Percentiles rank a stretch among this genome's conserved stretches.
Conservation (phyloP, 306 rosid genomes). For the Prunus padus region DNA sequence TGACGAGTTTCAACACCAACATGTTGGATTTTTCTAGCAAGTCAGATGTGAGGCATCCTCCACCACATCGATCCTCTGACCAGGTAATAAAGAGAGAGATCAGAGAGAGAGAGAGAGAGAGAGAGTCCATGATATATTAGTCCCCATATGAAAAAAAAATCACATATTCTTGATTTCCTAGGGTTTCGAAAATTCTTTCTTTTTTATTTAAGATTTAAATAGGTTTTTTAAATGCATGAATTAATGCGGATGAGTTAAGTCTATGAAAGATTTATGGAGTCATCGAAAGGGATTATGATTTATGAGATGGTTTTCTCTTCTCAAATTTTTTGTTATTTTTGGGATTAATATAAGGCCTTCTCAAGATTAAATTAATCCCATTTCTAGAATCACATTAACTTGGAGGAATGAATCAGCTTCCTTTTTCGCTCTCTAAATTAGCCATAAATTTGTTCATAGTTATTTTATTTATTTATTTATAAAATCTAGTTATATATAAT, state of each 20-base stretch:
- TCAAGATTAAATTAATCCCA: neutral
- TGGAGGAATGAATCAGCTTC: constrained; percentile 5
- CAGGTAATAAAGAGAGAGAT: constrained; percentile 41
- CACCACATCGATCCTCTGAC: constrained; percentile 69
- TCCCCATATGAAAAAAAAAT: neutral
- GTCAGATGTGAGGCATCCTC: constrained; percentile 43
- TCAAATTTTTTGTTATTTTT: neutral
- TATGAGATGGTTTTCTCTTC: neutral
- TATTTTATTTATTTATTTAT: neutral
- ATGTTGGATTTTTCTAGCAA: constrained; percentile 81
- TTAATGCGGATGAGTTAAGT: neutral
- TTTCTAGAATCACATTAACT: neutral
- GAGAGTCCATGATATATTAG: neutral
- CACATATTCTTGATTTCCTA: constrained; percentile 3
- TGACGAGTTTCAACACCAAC: constrained; percentile 69
- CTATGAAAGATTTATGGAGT: neutral
- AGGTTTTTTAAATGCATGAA: neutral
- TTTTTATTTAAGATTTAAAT: neutral
- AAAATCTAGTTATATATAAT: neutral
- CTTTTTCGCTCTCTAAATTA: neutral
- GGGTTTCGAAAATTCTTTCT: neutral
- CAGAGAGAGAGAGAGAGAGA: neutral
- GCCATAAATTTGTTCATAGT: neutral
- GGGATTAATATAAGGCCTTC: neutral
- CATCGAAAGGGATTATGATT: neutral